Conservation (phyloP, 2,329 filamentous ascomycete species). For the Fusarium nygamai region DNA sequence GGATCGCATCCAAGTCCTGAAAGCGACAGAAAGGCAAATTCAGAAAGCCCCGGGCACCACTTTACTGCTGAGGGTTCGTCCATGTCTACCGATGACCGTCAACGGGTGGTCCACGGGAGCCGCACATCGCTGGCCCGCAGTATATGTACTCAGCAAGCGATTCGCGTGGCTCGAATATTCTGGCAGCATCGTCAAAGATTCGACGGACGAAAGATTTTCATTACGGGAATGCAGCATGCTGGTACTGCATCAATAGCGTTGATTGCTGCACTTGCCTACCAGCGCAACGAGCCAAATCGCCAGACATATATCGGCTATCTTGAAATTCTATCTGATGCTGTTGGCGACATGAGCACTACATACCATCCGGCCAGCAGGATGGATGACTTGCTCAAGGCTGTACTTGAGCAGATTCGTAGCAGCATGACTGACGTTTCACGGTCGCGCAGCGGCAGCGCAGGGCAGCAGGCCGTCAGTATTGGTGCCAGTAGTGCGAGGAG, state of each 20-base stretch:
- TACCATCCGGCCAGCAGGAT: slow-evolving; percentile 65
- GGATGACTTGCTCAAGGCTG: slow-evolving; percentile 62
- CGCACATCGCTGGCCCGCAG: slow-evolving; percentile 59
- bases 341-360: slow-evolving; percentile 62
- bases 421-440: slow-evolving; percentile 40
- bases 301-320: slow-evolving; percentile 58
- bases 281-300: slow-evolving; percentile 49
- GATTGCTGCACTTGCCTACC: slow-evolving; percentile 58
- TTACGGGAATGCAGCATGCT: slow-evolving; percentile 63
- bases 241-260: slow-evolving; percentile 64
- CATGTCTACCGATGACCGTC: slow-evolving; percentile 46
- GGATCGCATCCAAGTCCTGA: slow-evolving; percentile 48
- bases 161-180: slow-evolving; percentile 62
- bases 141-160: slow-evolving; percentile 65
- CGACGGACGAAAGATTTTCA: slow-evolving; percentile 60
- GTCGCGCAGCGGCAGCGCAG: slow-evolving; percentile 35
- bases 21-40: slow-evolving; percentile 28
- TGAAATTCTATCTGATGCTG: slow-evolving; percentile 61
- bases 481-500: slow-evolving; percentile 1
- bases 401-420: slow-evolving; percentile 59
- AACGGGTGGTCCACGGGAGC: slow-evolving; percentile 51
- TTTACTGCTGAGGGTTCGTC: slow-evolving; percentile 34
- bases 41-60: slow-evolving; percentile 27
- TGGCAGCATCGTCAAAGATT: slow-evolving; percentile 65
- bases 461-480: slow-evolving; percentile 4